Conservation (phyloP, 225 moss, liverwort and hornwort genomes). For the Bryoerythrophyllum caledonicum region DNA sequence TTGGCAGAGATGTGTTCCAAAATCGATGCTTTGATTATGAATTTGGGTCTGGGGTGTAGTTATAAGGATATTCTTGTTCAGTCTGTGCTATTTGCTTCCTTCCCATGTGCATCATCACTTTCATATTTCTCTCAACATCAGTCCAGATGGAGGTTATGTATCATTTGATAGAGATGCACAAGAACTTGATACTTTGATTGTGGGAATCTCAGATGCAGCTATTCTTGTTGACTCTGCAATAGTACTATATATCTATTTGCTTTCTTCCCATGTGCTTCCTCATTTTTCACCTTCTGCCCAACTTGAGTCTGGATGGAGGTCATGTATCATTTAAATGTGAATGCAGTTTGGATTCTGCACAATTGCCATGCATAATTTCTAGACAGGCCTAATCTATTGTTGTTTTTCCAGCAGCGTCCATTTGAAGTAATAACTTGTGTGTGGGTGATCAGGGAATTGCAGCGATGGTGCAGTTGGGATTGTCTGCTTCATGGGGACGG, state of each 20-base stretch:
- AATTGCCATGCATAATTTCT: neutral
- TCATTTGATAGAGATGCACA: neutral
- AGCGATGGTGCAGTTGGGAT: slow-evolving; percentile 39
- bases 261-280: no score
- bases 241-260: no score
- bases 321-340: neutral
- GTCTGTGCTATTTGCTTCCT: neutral
- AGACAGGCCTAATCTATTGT: neutral
- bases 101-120: neutral
- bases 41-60: no score
- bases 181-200: no score
- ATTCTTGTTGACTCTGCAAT: no score
- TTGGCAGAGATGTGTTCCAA: neutral
- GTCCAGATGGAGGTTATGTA: neutral
- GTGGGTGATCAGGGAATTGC: no score
- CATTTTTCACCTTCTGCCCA: no score
- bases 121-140: no score
- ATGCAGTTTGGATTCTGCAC: neutral
- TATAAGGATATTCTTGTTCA: neutral
- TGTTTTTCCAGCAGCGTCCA: neutral
- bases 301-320: no score
- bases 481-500: slow-evolving; percentile 11
- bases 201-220: no score
- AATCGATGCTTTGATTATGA: no score
- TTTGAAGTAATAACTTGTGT: no score